Evolutionary conservation across 768 basidiomycete species (phyloP), one percentile per base, ranked within the genome.

Genomic region (Tubosaeta brunneosetosa): DNA sequence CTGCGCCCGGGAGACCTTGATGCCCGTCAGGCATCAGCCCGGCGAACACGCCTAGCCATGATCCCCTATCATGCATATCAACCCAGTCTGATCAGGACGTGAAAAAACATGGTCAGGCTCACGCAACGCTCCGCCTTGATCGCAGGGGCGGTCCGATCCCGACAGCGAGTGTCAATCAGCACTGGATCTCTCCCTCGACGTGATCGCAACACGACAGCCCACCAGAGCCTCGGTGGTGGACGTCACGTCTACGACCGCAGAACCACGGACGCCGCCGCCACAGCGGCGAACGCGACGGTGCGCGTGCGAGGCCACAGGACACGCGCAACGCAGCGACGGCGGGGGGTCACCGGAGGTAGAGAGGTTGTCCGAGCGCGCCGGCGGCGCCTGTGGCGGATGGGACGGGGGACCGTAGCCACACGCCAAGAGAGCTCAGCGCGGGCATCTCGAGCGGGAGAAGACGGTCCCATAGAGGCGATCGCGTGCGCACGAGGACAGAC

Each of bases 191-290:
- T 10, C 7, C 10, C 6, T 82, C 67, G 69, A 78, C 25, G 72
- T 56, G 59, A 85, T 80, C 42, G 77, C 70, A 42, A 66, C 60
- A 83, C 83, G 3, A 79, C 67, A 47, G 71, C 67, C 27, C 3
- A 79, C 61, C 22, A 85, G 70, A 9, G 72, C 74, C 38, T 79
- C 66, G 1, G 81, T 74, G 70, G 84, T 85, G 65, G 81, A 80
- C 61, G n/a, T 68, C 74, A 22, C 40, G 36, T 17, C 40, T 13
- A 41, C 40, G 40, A 12, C 27, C 67, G 81, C 26, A 67, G 81
- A 57, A 85, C 84, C 26, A 81, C 83, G 57, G 77, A 83, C 10
- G 83, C 84, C 33, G 83, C 82, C 14, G 84, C 85, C 52, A 85
- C 79, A 27, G 80, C 1, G 83, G 85, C 84, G 14, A 79, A 79